phyloP scores from a whole-genome alignment of 805 yeast species.

The Suhomyces pyralidae region DNA sequence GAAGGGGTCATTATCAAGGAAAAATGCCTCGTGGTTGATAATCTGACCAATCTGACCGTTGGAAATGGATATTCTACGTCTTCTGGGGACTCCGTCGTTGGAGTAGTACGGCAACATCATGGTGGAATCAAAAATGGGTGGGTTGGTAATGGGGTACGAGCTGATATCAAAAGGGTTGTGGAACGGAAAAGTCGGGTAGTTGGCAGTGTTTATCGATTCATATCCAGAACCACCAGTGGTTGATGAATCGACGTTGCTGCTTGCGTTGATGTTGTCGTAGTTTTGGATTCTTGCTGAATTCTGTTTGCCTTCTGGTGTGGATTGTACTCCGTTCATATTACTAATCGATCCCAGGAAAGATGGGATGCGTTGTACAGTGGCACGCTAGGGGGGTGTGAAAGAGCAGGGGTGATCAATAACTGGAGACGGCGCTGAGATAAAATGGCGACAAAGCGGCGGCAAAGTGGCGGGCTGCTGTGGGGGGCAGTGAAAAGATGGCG shows the following conservation, averaged over 20 bases:
- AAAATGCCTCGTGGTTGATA: constrained; percentile 43
- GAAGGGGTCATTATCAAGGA: constrained; percentile 21
- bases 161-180: constrained; percentile 39
- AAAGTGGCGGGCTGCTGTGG: background rate
- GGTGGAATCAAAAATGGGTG: constrained; percentile 45
- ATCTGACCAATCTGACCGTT: constrained; percentile 85
- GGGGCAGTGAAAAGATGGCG: background rate
- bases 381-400: background rate
- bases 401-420: background rate
- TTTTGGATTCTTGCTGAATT: background rate
- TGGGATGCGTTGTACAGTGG: background rate
- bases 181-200: constrained; percentile 15
- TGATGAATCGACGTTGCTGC: background rate
- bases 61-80: constrained; percentile 75
- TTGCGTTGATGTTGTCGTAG: background rate
- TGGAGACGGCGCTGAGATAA: too few species aligned
- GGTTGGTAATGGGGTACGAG: constrained; percentile 44
- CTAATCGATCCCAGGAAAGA: background rate
- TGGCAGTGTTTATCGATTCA: background rate
- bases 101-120: constrained; percentile 32
- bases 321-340: background rate
- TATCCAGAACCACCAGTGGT: background rate
- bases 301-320: background rate
- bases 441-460: background rate
- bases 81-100: constrained; percentile 34